phyloP scores from a whole-genome alignment of 495 filamentous ascomycete genomes.

The Penicillium cataractarum region DNA sequence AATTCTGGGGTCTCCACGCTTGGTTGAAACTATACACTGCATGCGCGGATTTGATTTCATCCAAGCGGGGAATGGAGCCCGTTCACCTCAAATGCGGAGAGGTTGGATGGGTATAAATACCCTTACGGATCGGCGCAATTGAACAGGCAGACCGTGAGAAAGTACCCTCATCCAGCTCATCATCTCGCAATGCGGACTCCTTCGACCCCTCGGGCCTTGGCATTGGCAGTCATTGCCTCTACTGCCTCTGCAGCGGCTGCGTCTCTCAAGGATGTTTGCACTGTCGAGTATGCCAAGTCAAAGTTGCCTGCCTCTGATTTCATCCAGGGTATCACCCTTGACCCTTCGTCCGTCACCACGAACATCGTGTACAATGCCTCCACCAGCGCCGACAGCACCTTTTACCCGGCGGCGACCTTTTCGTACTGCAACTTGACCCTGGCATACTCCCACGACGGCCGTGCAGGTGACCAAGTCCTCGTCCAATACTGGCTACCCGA shows the following conservation, averaged over 20 bases:
- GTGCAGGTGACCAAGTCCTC: conserved; percentile 34
- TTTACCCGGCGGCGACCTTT: conserved; percentile 21
- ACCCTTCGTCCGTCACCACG: conserved; percentile 20
- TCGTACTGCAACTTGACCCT: conserved; percentile 53
- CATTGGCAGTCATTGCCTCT: conserved; percentile 6
- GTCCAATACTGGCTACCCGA: conserved; percentile 46
- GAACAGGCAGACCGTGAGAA: neutral
- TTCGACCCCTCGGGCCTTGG: neutral
- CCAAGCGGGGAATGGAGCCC: neutral
- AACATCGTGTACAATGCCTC: conserved; percentile 15
- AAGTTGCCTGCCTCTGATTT: conserved; percentile 31
- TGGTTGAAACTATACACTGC: neutral
- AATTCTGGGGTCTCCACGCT: conserved; percentile 2
- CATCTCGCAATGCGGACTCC: neutral
- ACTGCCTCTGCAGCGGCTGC: neutral
- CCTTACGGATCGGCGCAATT: neutral
- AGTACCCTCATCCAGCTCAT: neutral
- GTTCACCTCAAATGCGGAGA: neutral
- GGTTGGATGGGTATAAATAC: conserved; percentile 1
- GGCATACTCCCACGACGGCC: conserved; percentile 45
- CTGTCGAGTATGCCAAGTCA: conserved; percentile 28
- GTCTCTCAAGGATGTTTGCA: conserved; percentile 36
- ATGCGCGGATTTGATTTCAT: neutral
- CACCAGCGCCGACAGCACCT: conserved; percentile 20
- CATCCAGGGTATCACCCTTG: conserved; percentile 38